These are phyloP conservation scores for Suillus subalutaceus DNA, from an alignment of 768 basidiomycete species.

Conservation along the genomic window DNA sequence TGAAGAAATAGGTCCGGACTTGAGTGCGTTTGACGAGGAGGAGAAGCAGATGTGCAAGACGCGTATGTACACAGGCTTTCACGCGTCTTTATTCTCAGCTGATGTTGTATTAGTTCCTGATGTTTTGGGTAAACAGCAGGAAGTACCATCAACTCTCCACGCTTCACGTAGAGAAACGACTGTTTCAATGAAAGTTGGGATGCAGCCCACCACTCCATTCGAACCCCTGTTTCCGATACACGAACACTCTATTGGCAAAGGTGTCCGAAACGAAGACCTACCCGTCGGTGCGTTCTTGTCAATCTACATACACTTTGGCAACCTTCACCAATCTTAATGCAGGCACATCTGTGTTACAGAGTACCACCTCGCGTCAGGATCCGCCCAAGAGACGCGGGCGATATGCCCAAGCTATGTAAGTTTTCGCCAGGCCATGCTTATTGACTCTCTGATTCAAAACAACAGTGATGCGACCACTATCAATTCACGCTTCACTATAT, in stretches of 20 bases:
- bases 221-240: neutral
- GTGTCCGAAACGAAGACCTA: neutral
- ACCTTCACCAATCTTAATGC: neutral
- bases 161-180: neutral
- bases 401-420: slow-evolving; percentile 50
- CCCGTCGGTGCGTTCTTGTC: neutral
- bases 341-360: slow-evolving; percentile 1
- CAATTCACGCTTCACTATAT: slow-evolving; percentile 67
- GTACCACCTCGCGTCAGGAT: slow-evolving; percentile 6
- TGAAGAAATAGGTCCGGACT: slow-evolving; percentile 23
- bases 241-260: neutral
- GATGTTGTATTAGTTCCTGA: neutral
- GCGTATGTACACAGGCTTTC: neutral
- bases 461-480: slow-evolving; percentile 44
- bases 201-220: too few relatives aligned
- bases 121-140: neutral
- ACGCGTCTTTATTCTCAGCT: neutral
- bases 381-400: slow-evolving; percentile 59
- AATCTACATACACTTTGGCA: neutral
- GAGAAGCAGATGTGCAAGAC: slow-evolving; percentile 9
- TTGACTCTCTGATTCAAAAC: neutral
- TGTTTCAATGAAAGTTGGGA: neutral
- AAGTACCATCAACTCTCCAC: neutral
- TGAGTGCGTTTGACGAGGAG: slow-evolving; percentile 9
- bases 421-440: slow-evolving; percentile 5